Evolutionary conservation across 441 rosid genomes (phyloP).

Genomic region (Iberis amara): DNA sequence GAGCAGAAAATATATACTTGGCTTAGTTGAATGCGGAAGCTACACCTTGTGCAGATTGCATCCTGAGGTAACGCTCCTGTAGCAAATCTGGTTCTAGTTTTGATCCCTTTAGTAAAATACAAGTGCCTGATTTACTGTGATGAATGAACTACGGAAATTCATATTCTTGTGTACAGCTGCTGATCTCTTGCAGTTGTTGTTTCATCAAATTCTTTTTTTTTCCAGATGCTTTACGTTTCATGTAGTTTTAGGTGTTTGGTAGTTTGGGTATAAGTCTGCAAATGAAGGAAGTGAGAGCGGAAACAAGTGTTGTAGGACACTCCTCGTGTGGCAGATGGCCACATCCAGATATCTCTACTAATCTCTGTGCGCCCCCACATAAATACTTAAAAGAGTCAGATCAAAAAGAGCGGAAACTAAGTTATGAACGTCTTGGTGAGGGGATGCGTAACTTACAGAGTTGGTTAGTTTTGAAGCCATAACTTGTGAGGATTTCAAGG

Average conservation of each 20-base stretch:
- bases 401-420: not conserved
- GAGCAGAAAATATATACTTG: slow-evolving; percentile 1
- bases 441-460: slow-evolving; percentile 57
- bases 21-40: slow-evolving; percentile 1
- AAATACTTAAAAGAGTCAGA: not conserved
- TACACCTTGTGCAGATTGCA: not conserved
- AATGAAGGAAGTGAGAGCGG: slow-evolving; percentile 69
- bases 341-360: slow-evolving; percentile 76
- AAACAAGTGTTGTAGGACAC: slow-evolving; percentile 73
- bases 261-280: slow-evolving; percentile 44
- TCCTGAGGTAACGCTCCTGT: not conserved
- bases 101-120: not conserved
- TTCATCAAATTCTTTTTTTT: slow-evolving; percentile 1
- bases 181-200: not conserved
- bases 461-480: slow-evolving; percentile 72
- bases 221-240: not conserved
- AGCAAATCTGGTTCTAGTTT: not conserved
- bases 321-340: slow-evolving; percentile 97
- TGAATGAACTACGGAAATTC: not conserved
- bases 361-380: slow-evolving; percentile 49
- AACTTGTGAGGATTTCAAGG: slow-evolving; percentile 69
- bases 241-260: slow-evolving; percentile 18
- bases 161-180: slow-evolving; percentile 6
- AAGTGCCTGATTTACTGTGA: not conserved
- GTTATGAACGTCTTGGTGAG: not conserved